Percentiles rank a stretch among this genome's conserved stretches.
phyloP scores from a whole-genome alignment of 2,329 filamentous ascomycete species.

The Dryadomyces quercus-mongolicae region DNA sequence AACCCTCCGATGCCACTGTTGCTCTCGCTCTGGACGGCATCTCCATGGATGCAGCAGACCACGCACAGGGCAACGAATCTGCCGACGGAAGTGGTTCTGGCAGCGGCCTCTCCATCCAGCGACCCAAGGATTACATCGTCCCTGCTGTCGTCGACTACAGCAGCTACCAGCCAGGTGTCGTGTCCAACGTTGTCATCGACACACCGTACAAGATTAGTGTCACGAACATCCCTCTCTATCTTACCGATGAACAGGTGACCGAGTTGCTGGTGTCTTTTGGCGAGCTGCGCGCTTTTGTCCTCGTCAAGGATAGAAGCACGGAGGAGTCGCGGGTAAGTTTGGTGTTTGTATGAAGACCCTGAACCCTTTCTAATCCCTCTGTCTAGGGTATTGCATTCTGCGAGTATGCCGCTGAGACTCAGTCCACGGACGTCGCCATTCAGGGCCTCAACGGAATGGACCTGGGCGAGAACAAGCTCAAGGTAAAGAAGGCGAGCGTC shows the following conservation, averaged over 20 bases:
- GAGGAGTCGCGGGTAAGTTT: slow-evolving; percentile 72
- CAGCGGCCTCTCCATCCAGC: slow-evolving; percentile 59
- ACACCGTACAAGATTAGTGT: slow-evolving; percentile 93
- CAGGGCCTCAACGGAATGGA: slow-evolving; percentile 90
- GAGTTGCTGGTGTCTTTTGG: slow-evolving; percentile 87
- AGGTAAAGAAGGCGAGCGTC: slow-evolving; percentile 79
- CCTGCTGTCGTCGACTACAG: slow-evolving; percentile 65
- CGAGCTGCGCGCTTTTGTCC: slow-evolving; percentile 78
- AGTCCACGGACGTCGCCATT: slow-evolving; percentile 71
- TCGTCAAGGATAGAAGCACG: slow-evolving; percentile 76
- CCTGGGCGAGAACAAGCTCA: slow-evolving; percentile 74
- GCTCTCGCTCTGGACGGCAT: slow-evolving; percentile 85
- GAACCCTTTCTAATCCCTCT: neutral
- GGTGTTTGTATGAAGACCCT: neutral
- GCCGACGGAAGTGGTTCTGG: slow-evolving; percentile 31
- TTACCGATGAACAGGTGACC: slow-evolving; percentile 82
- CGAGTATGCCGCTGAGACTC: slow-evolving; percentile 67
- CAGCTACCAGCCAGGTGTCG: slow-evolving; percentile 60
- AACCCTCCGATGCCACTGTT: slow-evolving; percentile 76
- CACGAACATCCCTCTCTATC: slow-evolving; percentile 74
- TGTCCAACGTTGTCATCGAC: slow-evolving; percentile 75
- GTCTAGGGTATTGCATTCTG: slow-evolving; percentile 85
- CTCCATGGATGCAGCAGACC: slow-evolving; percentile 64
- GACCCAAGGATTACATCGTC: slow-evolving; percentile 96
- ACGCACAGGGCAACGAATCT: neutral